phyloP scores from a whole-genome alignment of 768 basidiomycete genomes.

The Suillus hirtellus region DNA sequence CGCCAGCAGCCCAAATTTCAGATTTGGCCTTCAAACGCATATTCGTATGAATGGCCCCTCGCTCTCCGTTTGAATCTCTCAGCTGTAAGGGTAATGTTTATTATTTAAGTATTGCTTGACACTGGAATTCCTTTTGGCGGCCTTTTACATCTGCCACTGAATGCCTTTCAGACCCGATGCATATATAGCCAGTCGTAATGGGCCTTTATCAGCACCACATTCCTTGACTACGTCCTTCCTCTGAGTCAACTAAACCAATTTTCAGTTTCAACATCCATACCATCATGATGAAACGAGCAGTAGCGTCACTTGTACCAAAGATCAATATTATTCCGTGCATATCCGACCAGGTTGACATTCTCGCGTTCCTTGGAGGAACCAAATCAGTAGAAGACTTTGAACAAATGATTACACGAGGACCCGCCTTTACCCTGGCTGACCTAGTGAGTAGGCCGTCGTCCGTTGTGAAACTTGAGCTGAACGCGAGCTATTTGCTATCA shows the following conservation, averaged over 20 bases:
- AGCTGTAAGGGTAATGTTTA: neutral
- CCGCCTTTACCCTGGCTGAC: constrained; percentile 25
- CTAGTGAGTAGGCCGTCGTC: constrained; percentile 25
- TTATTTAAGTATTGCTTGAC: neutral
- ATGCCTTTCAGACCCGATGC: neutral
- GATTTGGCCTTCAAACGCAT: neutral
- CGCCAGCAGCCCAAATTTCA: neutral
- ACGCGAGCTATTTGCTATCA: constrained; percentile 21
- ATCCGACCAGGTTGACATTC: neutral
- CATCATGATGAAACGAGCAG: neutral
- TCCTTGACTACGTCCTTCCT: neutral
- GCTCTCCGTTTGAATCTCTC: neutral
- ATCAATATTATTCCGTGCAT: neutral
- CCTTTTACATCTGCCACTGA: neutral
- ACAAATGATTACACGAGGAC: constrained; percentile 29
- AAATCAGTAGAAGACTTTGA: constrained; percentile 28
- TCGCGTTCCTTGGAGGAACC: constrained; percentile 10
- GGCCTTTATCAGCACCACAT: neutral
- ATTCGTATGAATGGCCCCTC: neutral
- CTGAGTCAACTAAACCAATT: neutral
- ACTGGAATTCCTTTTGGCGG: neutral
- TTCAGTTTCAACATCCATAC: neutral
- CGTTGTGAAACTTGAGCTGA: neutral
- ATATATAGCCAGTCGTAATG: neutral
- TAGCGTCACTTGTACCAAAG: neutral